Evolutionary conservation across 441 rosid species (phyloP).

Genomic region (Melastoma candidum): DNA sequence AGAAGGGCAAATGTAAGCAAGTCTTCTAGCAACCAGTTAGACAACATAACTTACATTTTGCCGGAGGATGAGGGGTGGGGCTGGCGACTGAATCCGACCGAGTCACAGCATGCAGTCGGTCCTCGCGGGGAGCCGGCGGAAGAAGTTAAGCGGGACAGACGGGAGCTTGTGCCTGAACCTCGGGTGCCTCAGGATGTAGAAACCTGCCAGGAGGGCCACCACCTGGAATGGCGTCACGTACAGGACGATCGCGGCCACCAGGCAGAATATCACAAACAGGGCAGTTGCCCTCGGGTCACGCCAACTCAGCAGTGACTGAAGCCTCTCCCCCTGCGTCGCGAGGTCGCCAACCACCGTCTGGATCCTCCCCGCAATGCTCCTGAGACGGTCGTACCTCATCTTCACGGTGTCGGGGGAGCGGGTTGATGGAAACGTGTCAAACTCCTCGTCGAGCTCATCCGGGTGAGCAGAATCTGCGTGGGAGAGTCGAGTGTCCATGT

Average conservation of each 20-base stretch:
- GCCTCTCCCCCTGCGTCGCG: slow-evolving; percentile 93
- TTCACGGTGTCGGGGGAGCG: slow-evolving; percentile 61
- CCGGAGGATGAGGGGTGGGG: too few species aligned
- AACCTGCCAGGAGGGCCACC: slow-evolving; percentile 65
- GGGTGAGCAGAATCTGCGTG: slow-evolving; percentile 83
- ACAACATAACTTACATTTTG: too few species aligned
- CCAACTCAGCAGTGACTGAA: slow-evolving; percentile 91
- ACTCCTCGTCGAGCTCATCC: slow-evolving; percentile 91
- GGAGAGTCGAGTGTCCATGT: slow-evolving; percentile 94
- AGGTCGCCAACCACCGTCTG: slow-evolving; percentile 94
- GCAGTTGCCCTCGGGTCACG: slow-evolving; percentile 93
- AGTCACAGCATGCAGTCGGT: slow-evolving; percentile 85
- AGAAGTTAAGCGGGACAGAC: slow-evolving; percentile 91
- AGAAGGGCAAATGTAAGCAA: too few species aligned
- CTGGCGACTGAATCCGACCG: too few species aligned
- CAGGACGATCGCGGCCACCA: slow-evolving; percentile 69
- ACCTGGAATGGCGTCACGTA: slow-evolving; percentile 89
- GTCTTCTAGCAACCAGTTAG: too few species aligned
- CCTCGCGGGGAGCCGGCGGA: slow-evolving; percentile 92
- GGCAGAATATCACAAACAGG: slow-evolving; percentile 71
- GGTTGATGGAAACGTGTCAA: slow-evolving; percentile 82
- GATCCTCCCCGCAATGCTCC: slow-evolving; percentile 90
- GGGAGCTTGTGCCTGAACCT: slow-evolving; percentile 89
- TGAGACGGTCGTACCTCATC: slow-evolving; percentile 85
- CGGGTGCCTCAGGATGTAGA: slow-evolving; percentile 85